Evolutionary conservation across 345 rosid species (phyloP).

Genomic region (Anacardium occidentale): DNA sequence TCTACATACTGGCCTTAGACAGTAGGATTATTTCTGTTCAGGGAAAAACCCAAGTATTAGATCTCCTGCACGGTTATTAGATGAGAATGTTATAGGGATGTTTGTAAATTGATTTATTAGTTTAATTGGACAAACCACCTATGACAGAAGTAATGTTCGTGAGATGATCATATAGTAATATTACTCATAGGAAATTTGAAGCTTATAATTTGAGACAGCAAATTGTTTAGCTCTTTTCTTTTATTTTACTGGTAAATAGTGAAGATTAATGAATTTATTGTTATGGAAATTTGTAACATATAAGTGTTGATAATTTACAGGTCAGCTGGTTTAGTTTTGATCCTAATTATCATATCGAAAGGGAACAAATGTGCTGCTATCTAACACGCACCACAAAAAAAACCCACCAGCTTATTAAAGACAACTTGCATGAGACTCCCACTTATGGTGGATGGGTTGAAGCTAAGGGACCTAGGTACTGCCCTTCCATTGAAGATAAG

Average conservation of each 20-base stretch:
- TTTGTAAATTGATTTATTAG: not conserved
- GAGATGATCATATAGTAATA: not conserved
- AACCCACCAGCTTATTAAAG: slow-evolving; percentile 85
- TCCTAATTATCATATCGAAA: slow-evolving; percentile 77
- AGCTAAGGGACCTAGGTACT: slow-evolving; percentile 98
- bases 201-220: not conserved
- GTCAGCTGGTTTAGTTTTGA: slow-evolving; percentile 97
- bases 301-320: slow-evolving; percentile 41
- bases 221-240: not conserved
- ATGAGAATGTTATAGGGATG: not conserved
- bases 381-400: slow-evolving; percentile 79
- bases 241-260: not conserved
- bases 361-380: slow-evolving; percentile 96
- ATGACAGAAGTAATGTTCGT: not conserved
- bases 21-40: not conserved
- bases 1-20: slow-evolving; percentile 2
- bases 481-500: slow-evolving; percentile 99
- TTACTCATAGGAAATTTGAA: not conserved
- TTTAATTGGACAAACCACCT: not conserved
- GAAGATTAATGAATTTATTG: slow-evolving; percentile 6
- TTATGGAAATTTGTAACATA: slow-evolving; percentile 21
- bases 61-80: not conserved
- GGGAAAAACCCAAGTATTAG: not conserved
- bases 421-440: slow-evolving; percentile 95
- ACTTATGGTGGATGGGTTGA: slow-evolving; percentile 99